Percentiles rank a stretch among this genome's conserved stretches.
Evolutionary conservation across 129 eudicot species (phyloP).

Genomic region (Ambrosia artemisiifolia): DNA sequence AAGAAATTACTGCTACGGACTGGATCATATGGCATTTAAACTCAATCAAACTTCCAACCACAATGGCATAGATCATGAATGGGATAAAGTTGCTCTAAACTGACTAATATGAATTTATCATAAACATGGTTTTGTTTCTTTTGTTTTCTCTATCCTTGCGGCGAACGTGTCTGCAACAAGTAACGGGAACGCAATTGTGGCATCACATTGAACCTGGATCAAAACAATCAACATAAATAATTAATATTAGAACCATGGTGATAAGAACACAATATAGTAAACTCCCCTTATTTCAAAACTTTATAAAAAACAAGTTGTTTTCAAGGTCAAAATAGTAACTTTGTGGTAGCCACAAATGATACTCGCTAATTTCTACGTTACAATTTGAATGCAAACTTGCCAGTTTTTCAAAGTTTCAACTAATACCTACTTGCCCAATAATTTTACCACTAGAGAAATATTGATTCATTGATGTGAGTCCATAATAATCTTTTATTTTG

Average conservation of each 20-base stretch:
- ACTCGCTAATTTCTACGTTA: no score
- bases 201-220: conserved; percentile 92
- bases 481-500: not conserved
- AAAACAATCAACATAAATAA: not conserved
- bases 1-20: not conserved
- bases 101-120: conserved; percentile 2
- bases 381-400: no score
- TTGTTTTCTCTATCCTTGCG: conserved; percentile 30
- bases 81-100: not conserved
- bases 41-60: not conserved
- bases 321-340: no score
- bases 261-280: no score
- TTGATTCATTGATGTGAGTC: no score
- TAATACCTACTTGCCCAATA: no score
- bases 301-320: no score
- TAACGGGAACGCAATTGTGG: conserved; percentile 87
- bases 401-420: not conserved
- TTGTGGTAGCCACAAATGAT: no score
- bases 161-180: conserved; percentile 93
- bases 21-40: not conserved
- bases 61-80: not conserved
- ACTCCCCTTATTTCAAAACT: no score
- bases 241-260: not conserved
- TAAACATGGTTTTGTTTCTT: conserved; percentile 15
- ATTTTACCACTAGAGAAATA: no score